Base-by-base conservation (phyloP, 495 filamentous ascomycete genomes). In the Halenospora varia region DNA sequence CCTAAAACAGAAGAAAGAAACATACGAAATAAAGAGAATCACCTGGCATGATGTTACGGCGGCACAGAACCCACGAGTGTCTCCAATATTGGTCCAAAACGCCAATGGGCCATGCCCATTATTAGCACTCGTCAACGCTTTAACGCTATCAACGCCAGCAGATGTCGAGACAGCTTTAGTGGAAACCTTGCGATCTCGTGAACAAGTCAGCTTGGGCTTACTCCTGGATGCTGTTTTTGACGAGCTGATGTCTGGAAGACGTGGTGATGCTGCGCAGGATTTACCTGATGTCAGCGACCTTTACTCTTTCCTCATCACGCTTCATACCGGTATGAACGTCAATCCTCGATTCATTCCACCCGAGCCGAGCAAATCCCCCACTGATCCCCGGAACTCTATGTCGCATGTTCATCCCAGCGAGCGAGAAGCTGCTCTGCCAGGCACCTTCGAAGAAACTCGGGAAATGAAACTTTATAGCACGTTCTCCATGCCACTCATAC, bases 241-340 rank as follows among this genome's bases (percentile, higher is more conserved):
- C 55, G 92, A 96, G 62, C 78, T 97, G 25, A 93, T 91, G 73
- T 90, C 89, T 20, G 78, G 82, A 26, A 77, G 83, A 23, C 57
- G 75, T 53, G 67, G 75, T 77, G 70, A 54, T 77, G 66, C 23
- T 64, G 71, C 25, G 52, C 74, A 25, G 69, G 76, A 22, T 15
- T 76, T 97, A 42, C 92, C 93, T 1, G 94, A 98, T 64, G 86
- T 98, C 51, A 77, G 84, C 41, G 92, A 95, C 44, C 77, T 98
- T 0, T 93, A 95, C 66, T 73, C 78, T 17, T 97, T 98, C 67
- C 78, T 98, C 9, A 81, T 92, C 24, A 89, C 89, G 45, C 76
- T 98, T 2, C 91, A 97, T 67, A 97, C 92, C 0, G 94, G 94
- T 39, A 96, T 98, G 92, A 97, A 97, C 65, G 94, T 97, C 46